Evolutionary conservation across 768 basidiomycete species (phyloP), one percentile per base, ranked within the genome.

Genomic region (Pulveroboletus frians): DNA sequence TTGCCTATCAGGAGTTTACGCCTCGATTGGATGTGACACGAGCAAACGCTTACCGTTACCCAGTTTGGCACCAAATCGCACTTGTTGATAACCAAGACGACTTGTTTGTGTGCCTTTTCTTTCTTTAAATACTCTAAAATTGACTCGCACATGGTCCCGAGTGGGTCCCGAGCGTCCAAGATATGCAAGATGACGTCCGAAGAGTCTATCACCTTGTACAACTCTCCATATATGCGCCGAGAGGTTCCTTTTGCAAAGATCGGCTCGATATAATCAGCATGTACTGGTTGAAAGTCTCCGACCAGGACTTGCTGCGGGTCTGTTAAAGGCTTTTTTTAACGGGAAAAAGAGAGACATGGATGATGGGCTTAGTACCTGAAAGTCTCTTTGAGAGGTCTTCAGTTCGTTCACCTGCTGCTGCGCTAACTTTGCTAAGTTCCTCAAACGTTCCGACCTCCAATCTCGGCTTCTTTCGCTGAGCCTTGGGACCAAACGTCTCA

Each of bases 121-220:
- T 96, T 98, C 61, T 81, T 83, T 61, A 99, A 77, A 60, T 87
- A 96, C 53, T 93, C 91, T 43, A 98, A 78, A 13, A 96, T 88
- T 11, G 88, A 92, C 64, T 93, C 85, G 70, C 95, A 99, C 64
- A 95, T 78, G 26, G 96, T 98, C 4, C 96, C 96, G 42, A 96
- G 66, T 1, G 95, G 95, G 67, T 98, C 95, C 37, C 95, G 81
- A 15, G 95, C 94, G 69, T 99, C 95, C 52, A 99, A 74, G 43
- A 99, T 81, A 64, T 99, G 95, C 30, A 99, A 77, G 50, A 99
- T 79, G 36, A 98, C 92, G 63, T 99, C 95, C 7, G 92, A 95
- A 3, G 95, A 99, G 67, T 99, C 96, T 63, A 99, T 92, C 56
- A 99, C 95, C 69, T 99, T 99, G 79, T 99, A 98, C 7, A 98